Evolutionary conservation across 1,139 yeast genomes (phyloP), one percentile per base, ranked within the genome.

Genomic region (Debaryomyces subglobosus): DNA sequence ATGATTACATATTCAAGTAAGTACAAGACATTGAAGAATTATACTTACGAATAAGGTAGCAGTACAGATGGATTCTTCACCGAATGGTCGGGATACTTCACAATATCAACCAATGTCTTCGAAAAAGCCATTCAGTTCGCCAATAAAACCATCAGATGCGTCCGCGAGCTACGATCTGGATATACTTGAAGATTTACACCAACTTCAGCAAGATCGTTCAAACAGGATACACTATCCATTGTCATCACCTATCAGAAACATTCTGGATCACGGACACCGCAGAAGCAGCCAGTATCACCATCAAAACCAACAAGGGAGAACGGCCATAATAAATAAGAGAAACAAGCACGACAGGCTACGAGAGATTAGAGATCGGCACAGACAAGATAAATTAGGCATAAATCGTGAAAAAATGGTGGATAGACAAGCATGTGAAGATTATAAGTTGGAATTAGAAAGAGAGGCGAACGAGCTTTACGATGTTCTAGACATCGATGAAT

Each of bases 321-420:
- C 48, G 3, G 37, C 39, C 18, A 43, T 50, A 6, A 47, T 59
- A 40, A 68, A 64, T 49, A 47, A 47, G 38, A 60, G 66, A 36
- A 67, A 68, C 52, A 70, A 68, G 49, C 69, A 63, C 46, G 60
- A 57, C 41, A 63, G 63, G 41, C 43, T 69, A 38, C 59, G 57
- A 44, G 64, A 64, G 43, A 63, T 63, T 21, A 59, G 79, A 34
- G 65, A 65, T 39, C 61, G 65, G 25, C 63, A 65, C 38, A 59
- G 68, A 23, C 61, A 64, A 35, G 68, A 67, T 24, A 58, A 53
- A 36, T 25, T 67, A 29, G 55, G 52, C 23, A 39, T 55, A 18
- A 58, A 57, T 29, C 58, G 79, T 30, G 72, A 68, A 39, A 59
- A 59, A 32, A 49, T 57, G 9, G 48, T 54, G 41, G 67, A 66